A percentile compares a stretch with the other conserved stretches of the same genome.
phyloP scores from a whole-genome alignment of 2,329 filamentous ascomycete genomes.

The Pseudocercospora fijiensis region DNA sequence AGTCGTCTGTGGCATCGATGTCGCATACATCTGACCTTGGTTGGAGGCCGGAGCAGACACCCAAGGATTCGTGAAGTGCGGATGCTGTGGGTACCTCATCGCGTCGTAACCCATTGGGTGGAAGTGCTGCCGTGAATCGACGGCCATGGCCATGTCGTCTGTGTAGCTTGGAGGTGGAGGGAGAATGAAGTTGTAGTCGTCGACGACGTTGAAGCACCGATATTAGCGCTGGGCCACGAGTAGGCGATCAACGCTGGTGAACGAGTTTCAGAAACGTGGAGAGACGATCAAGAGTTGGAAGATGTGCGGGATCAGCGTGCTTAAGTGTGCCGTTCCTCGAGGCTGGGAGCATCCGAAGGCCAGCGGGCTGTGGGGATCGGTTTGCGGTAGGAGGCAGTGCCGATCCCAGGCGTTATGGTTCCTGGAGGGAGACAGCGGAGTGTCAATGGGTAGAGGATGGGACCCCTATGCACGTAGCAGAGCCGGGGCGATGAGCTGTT shows the following conservation, averaged over 20 bases:
- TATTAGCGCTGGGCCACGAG: conserved; percentile 19
- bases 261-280: conserved; percentile 46
- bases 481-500: conserved; percentile 23
- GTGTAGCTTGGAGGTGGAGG: conserved; percentile 21
- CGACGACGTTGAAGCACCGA: conserved; percentile 26
- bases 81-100: conserved; percentile 67
- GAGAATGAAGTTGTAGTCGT: conserved; percentile 27
- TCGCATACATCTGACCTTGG: conserved; percentile 63
- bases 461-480: conserved; percentile 31
- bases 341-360: conserved; percentile 30
- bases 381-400: conserved; percentile 18
- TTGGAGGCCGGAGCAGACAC: conserved; percentile 57
- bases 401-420: conserved; percentile 24
- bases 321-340: conserved; percentile 38
- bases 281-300: conserved; percentile 46
- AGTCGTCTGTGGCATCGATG: conserved; percentile 61
- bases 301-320: conserved; percentile 52
- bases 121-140: conserved; percentile 77
- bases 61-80: conserved; percentile 93
- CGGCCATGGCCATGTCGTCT: conserved; percentile 78
- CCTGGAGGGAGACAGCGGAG: conserved; percentile 23
- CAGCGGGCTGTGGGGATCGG: conserved; percentile 15
- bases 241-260: conserved; percentile 32
- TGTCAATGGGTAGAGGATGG: conserved; percentile 29
- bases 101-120: conserved; percentile 78